A percentile compares a stretch with the other conserved stretches of the same genome.
phyloP scores from a whole-genome alignment of 2,329 filamentous ascomycete species.

The Ophiostoma novo-ulmi region DNA sequence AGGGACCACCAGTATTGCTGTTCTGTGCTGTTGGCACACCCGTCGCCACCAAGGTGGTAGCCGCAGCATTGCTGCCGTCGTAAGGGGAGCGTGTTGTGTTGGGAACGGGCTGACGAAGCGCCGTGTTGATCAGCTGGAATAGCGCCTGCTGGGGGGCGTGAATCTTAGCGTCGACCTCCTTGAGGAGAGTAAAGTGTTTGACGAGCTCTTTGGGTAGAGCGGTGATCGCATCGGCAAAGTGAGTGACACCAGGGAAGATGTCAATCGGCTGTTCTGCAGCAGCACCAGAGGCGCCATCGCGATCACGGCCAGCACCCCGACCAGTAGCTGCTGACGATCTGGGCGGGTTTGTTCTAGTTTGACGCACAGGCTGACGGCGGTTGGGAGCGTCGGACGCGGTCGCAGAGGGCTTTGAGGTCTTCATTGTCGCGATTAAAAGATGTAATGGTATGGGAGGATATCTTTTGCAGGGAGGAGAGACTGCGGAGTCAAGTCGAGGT shows the following conservation, averaged over 20 bases:
- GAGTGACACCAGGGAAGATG: conserved; percentile 61
- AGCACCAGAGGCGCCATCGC: conserved; percentile 42
- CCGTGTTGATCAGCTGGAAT: conserved; percentile 65
- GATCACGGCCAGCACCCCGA: conserved; percentile 33
- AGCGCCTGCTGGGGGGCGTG: conserved; percentile 81
- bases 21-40: neutral
- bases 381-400: conserved; percentile 44
- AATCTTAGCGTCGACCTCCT: conserved; percentile 96
- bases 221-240: conserved; percentile 87
- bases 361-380: conserved; percentile 29
- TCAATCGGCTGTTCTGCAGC: conserved; percentile 57
- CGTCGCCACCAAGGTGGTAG: neutral
- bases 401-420: conserved; percentile 47
- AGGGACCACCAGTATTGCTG: neutral
- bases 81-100: conserved; percentile 41
- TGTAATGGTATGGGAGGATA: neutral
- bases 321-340: conserved; percentile 46
- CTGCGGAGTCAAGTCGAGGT: conserved; percentile 3
- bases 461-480: neutral
- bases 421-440: conserved; percentile 42
- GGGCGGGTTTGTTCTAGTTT: conserved; percentile 50
- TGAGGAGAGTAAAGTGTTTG: conserved; percentile 89
- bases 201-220: conserved; percentile 93
- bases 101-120: conserved; percentile 49
- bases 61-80: conserved; percentile 38